Conservation (phyloP, 2,329 filamentous ascomycete genomes). For the Apiospora marii region DNA sequence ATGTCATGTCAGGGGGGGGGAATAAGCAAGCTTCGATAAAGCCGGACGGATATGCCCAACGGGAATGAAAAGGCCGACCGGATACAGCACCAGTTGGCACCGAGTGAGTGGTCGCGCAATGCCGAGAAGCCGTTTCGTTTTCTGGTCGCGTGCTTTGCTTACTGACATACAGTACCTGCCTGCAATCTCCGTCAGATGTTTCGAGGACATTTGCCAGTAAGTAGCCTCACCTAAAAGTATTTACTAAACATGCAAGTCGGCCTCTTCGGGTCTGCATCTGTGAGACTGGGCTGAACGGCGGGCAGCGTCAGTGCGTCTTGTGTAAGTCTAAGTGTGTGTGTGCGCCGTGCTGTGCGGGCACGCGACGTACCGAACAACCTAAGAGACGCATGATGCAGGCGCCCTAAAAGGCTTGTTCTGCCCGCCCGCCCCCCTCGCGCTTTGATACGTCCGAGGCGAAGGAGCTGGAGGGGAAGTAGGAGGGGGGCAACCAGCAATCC, state of each 20-base stretch:
- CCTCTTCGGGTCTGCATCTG: background rate
- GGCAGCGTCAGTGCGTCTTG: background rate
- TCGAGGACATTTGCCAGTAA: too few species aligned
- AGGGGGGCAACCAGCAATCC: too few species aligned
- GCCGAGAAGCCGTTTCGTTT: too few species aligned
- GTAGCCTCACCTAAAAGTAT: too few species aligned
- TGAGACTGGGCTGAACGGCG: background rate
- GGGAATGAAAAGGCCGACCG: background rate
- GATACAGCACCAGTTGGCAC: background rate
- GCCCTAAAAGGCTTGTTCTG: conserved; percentile 18
- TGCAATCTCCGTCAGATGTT: too few species aligned
- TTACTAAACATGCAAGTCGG: background rate
- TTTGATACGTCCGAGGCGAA: background rate
- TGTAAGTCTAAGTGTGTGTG: too few species aligned
- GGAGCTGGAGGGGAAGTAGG: background rate
- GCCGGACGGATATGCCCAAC: background rate
- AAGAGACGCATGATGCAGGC: conserved; percentile 16
- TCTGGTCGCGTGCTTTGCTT: too few species aligned
- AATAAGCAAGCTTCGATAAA: background rate
- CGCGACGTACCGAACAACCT: background rate
- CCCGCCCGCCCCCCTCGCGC: background rate
- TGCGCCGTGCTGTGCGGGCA: background rate
- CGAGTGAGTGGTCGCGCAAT: background rate
- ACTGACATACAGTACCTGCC: too few species aligned
- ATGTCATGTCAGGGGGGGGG: background rate